Evolutionary conservation across 2,329 filamentous ascomycete genomes (phyloP), one percentile per base, ranked within the genome.

Genomic region (Scorias spongiosa): DNA sequence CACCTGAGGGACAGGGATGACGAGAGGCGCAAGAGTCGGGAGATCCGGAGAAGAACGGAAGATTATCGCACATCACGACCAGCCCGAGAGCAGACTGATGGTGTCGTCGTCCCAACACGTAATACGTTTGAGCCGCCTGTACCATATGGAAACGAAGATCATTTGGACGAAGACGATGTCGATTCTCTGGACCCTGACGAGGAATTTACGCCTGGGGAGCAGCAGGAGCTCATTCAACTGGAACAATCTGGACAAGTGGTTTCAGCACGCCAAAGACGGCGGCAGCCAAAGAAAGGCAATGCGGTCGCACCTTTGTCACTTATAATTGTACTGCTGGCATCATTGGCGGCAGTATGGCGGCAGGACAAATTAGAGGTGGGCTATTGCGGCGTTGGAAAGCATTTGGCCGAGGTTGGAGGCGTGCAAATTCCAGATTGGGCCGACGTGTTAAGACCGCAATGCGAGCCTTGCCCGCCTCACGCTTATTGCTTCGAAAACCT

Each of bases 321-420:
- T 2, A 60, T 89, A 2, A 59, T 83, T 15, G 79, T 81, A 0
- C 64, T 91, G 9, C 62, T 91, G 6, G 74, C 74, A 29, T 78
- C 81, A 1, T 85, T 93, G 50, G 81, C 73, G 28, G 76, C 76
- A 8, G 91, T 88, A 75, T 98, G 88, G 68, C 74, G 89, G 41
- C 85, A 94, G 59, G 91, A 98, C 64, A 96, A 96, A 70, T 69
- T 94, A n/a, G 82, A 85, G 12, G 85, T 96, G 15, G 91, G 93
- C 29, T 98, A 93, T 59, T 98, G 91, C 59, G 87, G 88, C 10
- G 75, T 93, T 43, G 91, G 68, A 3, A 48, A 83, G 18, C 76
- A 80, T 43, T 75, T 71, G 6, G 72, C 68, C 51, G 71, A 70
- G 15, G 57, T 80, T 43, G 68, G 72, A 10, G 74, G 78, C 28